Evolutionary conservation across 2,329 filamentous ascomycete species (phyloP), one percentile per base, ranked within the genome.

Genomic region (Harringtonia lauricola): DNA sequence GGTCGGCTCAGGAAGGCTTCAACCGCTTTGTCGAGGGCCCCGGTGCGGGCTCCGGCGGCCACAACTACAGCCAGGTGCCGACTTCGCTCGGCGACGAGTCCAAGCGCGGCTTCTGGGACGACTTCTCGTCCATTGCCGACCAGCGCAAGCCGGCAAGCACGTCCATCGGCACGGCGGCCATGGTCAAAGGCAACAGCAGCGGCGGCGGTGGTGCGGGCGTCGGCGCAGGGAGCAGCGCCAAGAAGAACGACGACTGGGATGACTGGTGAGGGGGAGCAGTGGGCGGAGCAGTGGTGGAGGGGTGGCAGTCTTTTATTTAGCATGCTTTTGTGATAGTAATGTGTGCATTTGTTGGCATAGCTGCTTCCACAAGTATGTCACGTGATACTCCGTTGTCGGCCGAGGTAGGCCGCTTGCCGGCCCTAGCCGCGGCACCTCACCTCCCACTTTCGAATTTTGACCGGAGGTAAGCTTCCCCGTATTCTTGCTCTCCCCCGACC

Each of bases 91-190:
- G n/a, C 41, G 71, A 80, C 55, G 71, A 68, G 72, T 83, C 61
- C 74, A 84, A 81, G 63, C 83, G 83, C 59, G 83, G 85, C 52
- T 95, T 95, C 64, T 95, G 89, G 89, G 89, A 95, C 59, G 83
- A 83, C 53, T 95, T 96, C 63, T 82, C 87, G 0, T 77, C 74
- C 24, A 62, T 82, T 22, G 82, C 79, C 0, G 74, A 82, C 64
- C 68, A 75, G 55, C 62, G 65, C 46, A 57, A 55, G 49, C 47
- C 49, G 17, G 59, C 57, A 36, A 62, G 64, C 45, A 74, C 65
- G 53, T 65, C 74, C 3, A 74, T 79, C 48, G 75, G 75, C 28
- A 79, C 75, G 18, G 67, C 71, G 46, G 74, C 74, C 18, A 77
- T 79, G 72, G 71, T 71, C 29, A 75, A 72, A 63, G 68, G 72